Evolutionary conservation across 495 filamentous ascomycete genomes (phyloP), one percentile per base, ranked within the genome.

Genomic region (Tricharina praecox): DNA sequence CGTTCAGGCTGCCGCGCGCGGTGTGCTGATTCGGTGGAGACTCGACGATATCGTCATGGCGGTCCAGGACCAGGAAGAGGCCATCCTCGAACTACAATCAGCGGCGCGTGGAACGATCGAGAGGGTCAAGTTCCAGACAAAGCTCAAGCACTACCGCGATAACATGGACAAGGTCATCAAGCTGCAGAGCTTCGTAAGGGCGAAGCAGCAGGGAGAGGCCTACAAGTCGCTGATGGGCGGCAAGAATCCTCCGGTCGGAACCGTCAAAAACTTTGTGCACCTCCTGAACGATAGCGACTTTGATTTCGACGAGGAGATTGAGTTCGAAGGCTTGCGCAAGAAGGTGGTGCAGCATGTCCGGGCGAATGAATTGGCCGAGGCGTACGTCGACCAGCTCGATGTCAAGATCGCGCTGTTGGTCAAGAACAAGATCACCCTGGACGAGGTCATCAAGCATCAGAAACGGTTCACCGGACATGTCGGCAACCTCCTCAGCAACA

Each of bases 131-230:
- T 97, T 93, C 55, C 76, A 72, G 34, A 83, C 85, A 56, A 90
- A 93, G 68, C 77, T 81, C 52, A 77, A 74, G 10, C 87, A 85
- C 65, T 97, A 86, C 66, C 76, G 79, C 45, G 77, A 88, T 64
- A 97, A 97, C 55, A 97, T 97, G 92, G 78, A 93, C 55, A 96
- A 90, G 67, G 92, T 97, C 16, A 79, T 97, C 65, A 97, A 97
- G 64, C 81, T 95, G 45, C 90, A 97, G 63, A 96, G 90, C 61
- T 94, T 94, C 52, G 79, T 96, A 41, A 75, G 90, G 48, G 90
- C 76, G 20, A 84, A 85, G 52, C 82, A 95, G 42, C 92, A 96
- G 65, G 90, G 90, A 4, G 84, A 96, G 63, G 92, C 92, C 1
- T 97, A 97, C 68, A 95, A 93, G 70, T 61, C 58, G n/a, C 24